Conservation (phyloP, 169 alveolate species). For the Plasmodium billcollinsi region DNA sequence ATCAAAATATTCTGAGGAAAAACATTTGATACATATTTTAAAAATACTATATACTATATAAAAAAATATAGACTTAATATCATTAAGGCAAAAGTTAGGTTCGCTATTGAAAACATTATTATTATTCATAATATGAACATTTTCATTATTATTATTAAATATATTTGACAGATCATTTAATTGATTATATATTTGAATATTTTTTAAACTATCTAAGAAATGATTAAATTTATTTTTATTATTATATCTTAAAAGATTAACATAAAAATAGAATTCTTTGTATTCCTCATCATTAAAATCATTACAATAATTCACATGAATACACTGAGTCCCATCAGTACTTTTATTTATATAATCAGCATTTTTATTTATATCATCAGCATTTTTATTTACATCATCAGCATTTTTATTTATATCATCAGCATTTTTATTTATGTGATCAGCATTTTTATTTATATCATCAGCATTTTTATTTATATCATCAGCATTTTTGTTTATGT, state of each 20-base stretch:
- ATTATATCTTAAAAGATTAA: constrained; percentile 33
- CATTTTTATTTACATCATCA: background rate
- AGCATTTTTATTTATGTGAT: background rate
- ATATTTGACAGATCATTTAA: background rate
- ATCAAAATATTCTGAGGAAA: constrained; percentile 54
- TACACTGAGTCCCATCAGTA: background rate
- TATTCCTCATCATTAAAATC: constrained; percentile 33
- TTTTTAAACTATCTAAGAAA: constrained; percentile 7
- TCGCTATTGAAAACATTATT: background rate
- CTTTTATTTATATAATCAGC: background rate
- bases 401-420: background rate
- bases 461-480: too few species aligned
- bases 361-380: background rate
- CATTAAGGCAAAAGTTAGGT: constrained; percentile 38
- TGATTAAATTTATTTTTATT: constrained; percentile 12
- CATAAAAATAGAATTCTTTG: constrained; percentile 27
- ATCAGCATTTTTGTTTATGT: too few species aligned
- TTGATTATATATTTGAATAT: background rate
- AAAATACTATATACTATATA: constrained; percentile 43
- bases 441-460: background rate
- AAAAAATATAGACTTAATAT: constrained; percentile 56
- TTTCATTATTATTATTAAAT: background rate
- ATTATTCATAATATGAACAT: background rate
- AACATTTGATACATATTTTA: constrained; percentile 44
- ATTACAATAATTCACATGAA: too few species aligned